These are phyloP conservation scores for Cinnamomum micranthum DNA, from an alignment of 164 flowering plant species.

Conservation along the genomic window DNA sequence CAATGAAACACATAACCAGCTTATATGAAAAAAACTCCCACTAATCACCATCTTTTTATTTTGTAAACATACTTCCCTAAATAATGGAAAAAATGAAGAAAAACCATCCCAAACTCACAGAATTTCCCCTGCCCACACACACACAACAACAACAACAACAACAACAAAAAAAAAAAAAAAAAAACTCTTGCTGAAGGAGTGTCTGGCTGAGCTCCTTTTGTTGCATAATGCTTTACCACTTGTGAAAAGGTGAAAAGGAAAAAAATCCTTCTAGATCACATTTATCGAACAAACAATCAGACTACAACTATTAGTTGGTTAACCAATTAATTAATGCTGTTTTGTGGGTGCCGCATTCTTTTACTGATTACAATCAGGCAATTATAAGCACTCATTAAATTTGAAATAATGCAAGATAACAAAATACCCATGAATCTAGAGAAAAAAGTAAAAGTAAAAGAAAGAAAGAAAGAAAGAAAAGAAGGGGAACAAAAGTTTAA, in stretches of 20 bases:
- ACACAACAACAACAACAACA: no score
- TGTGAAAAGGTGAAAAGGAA: not conserved
- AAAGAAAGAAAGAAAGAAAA: not conserved
- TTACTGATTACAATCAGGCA: not conserved
- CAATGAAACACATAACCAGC: not conserved
- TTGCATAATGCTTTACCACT: no score
- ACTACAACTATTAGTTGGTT: not conserved
- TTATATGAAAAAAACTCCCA: not conserved
- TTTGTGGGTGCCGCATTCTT: no score
- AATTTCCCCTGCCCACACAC: no score
- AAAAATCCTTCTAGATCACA: not conserved
- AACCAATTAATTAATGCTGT: no score
- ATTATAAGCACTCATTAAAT: not conserved
- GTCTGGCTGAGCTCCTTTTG: no score
- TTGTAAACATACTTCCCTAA: not conserved
- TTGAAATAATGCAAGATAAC: not conserved
- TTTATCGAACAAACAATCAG: not conserved
- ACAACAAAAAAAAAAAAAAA: no score
- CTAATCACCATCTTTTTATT: not conserved
- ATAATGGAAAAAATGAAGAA: not conserved
- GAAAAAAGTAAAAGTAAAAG: not conserved
- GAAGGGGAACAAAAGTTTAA: not conserved
- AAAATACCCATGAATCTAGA: not conserved
- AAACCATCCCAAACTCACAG: no score
- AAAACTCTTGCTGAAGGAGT: not conserved